phyloP scores from a whole-genome alignment of 305 asterid species.

The Caryopteris hybrid region DNA sequence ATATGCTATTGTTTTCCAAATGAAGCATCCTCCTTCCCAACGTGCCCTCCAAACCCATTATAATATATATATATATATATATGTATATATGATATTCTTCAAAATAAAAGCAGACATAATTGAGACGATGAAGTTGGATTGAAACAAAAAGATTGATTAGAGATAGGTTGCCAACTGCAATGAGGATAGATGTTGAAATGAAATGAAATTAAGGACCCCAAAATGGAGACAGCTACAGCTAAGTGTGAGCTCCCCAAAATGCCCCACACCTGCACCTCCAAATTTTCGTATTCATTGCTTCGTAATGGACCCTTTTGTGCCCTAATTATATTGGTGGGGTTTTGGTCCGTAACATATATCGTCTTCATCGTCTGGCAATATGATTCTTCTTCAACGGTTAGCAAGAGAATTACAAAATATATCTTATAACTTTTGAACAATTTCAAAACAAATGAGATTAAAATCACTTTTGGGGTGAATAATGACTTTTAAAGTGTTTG shows the following conservation, averaged over 20 bases:
- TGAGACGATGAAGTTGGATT: not conserved
- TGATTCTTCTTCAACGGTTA: not conserved
- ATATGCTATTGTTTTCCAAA: too few species aligned
- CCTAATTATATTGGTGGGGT: conserved; percentile 13
- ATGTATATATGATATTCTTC: too few species aligned
- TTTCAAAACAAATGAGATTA: too few species aligned
- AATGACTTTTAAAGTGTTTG: too few species aligned
- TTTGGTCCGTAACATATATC: conserved; percentile 3
- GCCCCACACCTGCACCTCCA: conserved; percentile 23
- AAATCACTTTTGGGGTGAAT: too few species aligned
- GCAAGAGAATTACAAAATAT: too few species aligned
- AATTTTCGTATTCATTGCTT: conserved; percentile 18
- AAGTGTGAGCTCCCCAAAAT: conserved; percentile 26
- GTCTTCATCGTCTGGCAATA: not conserved
- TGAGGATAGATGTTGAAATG: conserved; percentile 22
- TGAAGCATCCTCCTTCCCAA: too few species aligned
- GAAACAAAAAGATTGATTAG: conserved; percentile 15
- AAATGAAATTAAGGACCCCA: conserved; percentile 34
- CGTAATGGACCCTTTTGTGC: conserved; percentile 21
- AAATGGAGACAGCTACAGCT: conserved; percentile 40
- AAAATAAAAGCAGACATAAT: not conserved
- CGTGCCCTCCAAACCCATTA: too few species aligned
- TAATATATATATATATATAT: too few species aligned
- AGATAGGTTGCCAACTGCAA: conserved; percentile 35
- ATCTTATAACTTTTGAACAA: too few species aligned